A percentile compares a stretch with the other conserved stretches of the same genome.
Conservation (phyloP, 805 yeast species). For the Barnettozyma wickerhamii region DNA sequence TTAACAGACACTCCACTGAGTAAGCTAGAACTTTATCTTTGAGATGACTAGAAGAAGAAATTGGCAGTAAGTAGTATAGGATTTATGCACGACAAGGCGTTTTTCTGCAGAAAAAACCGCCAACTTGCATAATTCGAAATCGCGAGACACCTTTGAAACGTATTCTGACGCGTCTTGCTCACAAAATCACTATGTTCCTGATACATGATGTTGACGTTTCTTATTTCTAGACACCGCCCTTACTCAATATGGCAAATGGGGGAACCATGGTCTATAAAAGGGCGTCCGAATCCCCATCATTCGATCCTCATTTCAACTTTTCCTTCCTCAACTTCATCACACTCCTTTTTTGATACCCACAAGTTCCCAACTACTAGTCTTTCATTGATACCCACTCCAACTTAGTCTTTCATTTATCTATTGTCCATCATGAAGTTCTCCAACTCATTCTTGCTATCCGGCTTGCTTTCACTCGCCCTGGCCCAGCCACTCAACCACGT, state of each 20-base stretch:
- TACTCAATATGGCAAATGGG: neutral
- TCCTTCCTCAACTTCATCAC: neutral
- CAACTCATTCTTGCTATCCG: constrained; percentile 6
- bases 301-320: too few species aligned
- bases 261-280: too few species aligned
- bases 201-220: neutral
- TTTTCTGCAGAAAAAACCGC: neutral
- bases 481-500: constrained; percentile 30
- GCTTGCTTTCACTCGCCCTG: constrained; percentile 8
- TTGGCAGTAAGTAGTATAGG: neutral
- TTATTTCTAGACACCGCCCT: neutral
- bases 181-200: neutral
- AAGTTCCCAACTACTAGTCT: too few species aligned
- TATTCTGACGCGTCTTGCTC: neutral
- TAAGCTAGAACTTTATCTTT: too few species aligned
- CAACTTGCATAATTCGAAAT: constrained; percentile 1
- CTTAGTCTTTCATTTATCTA: neutral
- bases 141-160: constrained; percentile 4
- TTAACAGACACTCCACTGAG: too few species aligned
- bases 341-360: neutral
- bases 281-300: too few species aligned
- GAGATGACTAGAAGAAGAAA: too few species aligned
- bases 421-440: constrained; percentile 11
- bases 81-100: neutral
- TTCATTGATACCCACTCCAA: neutral